Base-by-base conservation (phyloP, 371 early-diverging fungal species). In the Rhizopus sp. region DNA sequence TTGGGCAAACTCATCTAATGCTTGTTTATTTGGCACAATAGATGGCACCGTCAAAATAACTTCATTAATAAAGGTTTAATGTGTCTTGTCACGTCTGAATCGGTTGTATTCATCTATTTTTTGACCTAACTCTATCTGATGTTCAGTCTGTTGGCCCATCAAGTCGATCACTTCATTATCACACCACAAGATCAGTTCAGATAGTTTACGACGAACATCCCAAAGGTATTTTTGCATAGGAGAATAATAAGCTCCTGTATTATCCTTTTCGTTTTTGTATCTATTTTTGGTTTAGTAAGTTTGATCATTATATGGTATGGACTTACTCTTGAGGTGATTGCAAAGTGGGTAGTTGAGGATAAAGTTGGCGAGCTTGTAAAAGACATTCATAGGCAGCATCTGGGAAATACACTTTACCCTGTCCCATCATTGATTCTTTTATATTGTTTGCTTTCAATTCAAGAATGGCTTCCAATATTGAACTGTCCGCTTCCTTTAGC, bases 11-110 rank as follows among this genome's bases (percentile, higher is more conserved):
- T 65, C 82, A 5, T 82, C 78, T 0, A 82, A 75, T 53, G 77
- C 85, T 31, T 82, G 83, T 50, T 62, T 85, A 29, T 63, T 83
- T 34, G 85, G 82, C 34, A 76, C 74, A 15, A 69, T 65, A 15
- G 85, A 85, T 60, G 85, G 85, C 2, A 81, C 71, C 23, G 75
- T 85, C 57, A 80, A 78, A 52, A 76, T 85, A 34, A 78, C 81
- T 34, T 79, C 72, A 42, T 54, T 84, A 41, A 78, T 84, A 64
- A 77, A 78, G 57, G 75, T 80, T 12, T 84, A 70, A 58, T 33
- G 17, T 12, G n/a, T 34, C 34, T 23, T 5, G 29, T 49, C 46
- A 44, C 68, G 56, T 67, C 63, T 67, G 44, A 53, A 55, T n/a
- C 47, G 39, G 23, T 67, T 63, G 29, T 62, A 67, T 35, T 41